Percentiles rank a stretch among this genome's conserved stretches.
Evolutionary conservation across 176 grass and related monocot genomes (phyloP).

Genomic region (Chloris gayana): DNA sequence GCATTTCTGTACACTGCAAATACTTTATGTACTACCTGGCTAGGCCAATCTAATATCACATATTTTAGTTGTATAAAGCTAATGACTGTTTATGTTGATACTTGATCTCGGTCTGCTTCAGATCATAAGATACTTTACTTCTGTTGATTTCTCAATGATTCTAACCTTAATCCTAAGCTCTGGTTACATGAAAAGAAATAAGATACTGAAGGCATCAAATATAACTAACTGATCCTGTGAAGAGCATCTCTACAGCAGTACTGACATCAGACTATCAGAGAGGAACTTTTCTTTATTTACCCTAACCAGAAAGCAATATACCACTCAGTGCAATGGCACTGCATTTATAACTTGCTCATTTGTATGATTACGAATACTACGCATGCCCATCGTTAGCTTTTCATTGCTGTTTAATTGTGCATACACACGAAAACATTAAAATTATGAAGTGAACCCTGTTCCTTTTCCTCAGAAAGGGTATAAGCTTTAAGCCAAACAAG

Average conservation of each 20-base stretch:
- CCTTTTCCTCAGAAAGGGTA: conserved; percentile 8
- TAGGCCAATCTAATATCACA: background rate
- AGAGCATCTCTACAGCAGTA: background rate
- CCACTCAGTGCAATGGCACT: background rate
- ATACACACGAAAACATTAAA: background rate
- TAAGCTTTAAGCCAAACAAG: background rate
- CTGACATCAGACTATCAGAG: background rate
- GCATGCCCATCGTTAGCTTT: background rate
- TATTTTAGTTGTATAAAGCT: conserved; percentile 14
- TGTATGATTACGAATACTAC: background rate
- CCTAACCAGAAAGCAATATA: background rate
- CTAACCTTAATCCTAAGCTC: background rate
- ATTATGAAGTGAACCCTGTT: background rate
- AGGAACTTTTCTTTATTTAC: background rate
- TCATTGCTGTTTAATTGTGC: background rate
- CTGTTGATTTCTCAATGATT: background rate
- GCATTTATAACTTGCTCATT: background rate
- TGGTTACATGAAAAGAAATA: conserved; percentile 4
- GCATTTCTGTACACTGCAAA: background rate
- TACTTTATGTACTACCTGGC: background rate
- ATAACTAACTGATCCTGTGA: background rate
- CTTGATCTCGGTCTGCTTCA: background rate
- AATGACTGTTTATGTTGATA: background rate
- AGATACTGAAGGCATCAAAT: background rate
- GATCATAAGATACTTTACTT: background rate